phyloP scores from a whole-genome alignment of 106 monocot species.

The Dendrobium nobile region DNA sequence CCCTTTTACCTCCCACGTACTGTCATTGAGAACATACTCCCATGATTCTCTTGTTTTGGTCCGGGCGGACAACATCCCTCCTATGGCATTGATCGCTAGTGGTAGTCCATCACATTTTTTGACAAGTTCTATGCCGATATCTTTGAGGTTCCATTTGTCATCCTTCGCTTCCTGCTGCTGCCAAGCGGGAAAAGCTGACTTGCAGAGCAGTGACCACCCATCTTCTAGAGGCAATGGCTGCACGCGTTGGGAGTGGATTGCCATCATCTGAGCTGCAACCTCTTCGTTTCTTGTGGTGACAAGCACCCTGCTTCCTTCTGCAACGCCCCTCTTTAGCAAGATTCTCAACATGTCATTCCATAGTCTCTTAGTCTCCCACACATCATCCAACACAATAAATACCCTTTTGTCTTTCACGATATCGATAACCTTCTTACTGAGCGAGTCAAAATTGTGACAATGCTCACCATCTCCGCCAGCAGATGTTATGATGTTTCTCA shows the following conservation, averaged over 20 bases:
- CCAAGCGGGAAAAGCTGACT: neutral
- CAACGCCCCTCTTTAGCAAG: constrained; percentile 3
- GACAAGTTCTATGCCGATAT: constrained; percentile 4
- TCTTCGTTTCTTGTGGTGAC: neutral
- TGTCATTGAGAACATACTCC: constrained; percentile 4
- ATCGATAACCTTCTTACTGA: neutral
- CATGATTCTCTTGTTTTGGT: neutral
- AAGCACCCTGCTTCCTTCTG: neutral
- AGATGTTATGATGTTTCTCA: neutral
- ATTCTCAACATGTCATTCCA: neutral
- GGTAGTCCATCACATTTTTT: constrained; percentile 19
- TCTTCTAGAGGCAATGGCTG: constrained; percentile 5
- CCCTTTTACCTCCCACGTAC: neutral
- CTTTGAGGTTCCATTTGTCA: neutral
- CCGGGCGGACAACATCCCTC: neutral
- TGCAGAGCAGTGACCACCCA: constrained; percentile 5
- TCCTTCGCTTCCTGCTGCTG: too few relatives aligned
- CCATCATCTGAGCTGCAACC: neutral
- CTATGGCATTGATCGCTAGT: constrained; percentile 12
- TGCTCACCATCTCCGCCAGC: neutral
- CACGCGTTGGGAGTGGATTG: neutral
- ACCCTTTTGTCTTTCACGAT: neutral
- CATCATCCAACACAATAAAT: constrained; percentile 5
- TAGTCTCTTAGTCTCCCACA: neutral
- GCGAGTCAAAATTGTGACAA: neutral